Conservation (phyloP, 2,329 filamentous ascomycete genomes). For the Calonectria pauciramosa region DNA sequence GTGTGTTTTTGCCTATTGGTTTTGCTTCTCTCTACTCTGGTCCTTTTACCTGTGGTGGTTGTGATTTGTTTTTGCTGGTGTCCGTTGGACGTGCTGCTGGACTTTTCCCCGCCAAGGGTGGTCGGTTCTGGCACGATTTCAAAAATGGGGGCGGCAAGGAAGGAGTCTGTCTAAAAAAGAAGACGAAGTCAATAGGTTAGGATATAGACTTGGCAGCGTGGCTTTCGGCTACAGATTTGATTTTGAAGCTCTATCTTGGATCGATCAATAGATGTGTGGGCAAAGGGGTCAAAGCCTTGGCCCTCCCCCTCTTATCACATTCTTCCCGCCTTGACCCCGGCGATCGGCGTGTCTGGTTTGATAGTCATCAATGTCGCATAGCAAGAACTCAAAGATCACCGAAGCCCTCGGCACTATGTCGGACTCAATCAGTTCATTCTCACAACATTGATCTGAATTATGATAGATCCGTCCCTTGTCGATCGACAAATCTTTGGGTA, state of each 20-base stretch:
- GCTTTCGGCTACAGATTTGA: constrained; percentile 19
- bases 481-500: background rate
- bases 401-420: background rate
- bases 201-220: constrained; percentile 39
- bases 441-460: too few species aligned
- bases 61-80: constrained; percentile 9
- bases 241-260: constrained; percentile 22
- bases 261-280: constrained; percentile 32
- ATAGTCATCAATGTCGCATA: background rate
- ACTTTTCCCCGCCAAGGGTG: constrained; percentile 3
- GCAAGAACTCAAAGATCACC: background rate
- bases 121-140: constrained; percentile 22
- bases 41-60: constrained; percentile 8
- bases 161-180: constrained; percentile 36
- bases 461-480: background rate
- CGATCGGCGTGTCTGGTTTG: background rate
- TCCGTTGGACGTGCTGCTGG: constrained; percentile 17
- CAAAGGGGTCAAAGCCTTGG: constrained; percentile 4
- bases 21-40: constrained; percentile 16
- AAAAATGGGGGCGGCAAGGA: constrained; percentile 34
- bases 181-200: constrained; percentile 37
- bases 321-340: background rate
- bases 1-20: constrained; percentile 14
- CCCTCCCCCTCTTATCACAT: background rate
- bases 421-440: background rate